These are phyloP conservation scores for Penicillium steckii DNA, from an alignment of 495 filamentous ascomycete genomes.

Conservation along the genomic window DNA sequence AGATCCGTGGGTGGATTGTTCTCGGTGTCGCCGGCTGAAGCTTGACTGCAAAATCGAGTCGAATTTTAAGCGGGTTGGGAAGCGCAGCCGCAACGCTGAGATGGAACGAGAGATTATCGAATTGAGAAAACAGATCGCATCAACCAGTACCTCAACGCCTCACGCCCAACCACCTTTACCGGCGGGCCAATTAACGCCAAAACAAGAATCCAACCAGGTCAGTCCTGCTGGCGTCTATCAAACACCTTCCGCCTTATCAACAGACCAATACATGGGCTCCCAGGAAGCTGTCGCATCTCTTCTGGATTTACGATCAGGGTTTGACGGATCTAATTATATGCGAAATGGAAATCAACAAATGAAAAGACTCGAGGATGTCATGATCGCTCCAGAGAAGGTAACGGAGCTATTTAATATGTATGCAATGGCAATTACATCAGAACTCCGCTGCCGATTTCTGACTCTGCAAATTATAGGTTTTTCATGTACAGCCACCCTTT, in stretches of 20 bases:
- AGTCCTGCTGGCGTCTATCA: conserved; percentile 43
- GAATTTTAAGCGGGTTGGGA: conserved; percentile 90
- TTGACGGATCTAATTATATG: conserved; percentile 47
- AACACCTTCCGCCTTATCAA: conserved; percentile 42
- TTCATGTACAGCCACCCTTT: conserved; percentile 84
- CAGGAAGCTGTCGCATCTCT: conserved; percentile 83
- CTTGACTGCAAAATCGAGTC: conserved; percentile 91
- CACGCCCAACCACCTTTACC: conserved; percentile 48
- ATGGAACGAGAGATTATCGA: conserved; percentile 73
- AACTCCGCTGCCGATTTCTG: conserved; percentile 3
- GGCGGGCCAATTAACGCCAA: conserved; percentile 51
- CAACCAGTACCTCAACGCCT: conserved; percentile 33
- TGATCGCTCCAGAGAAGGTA: conserved; percentile 69
- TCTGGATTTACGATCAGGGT: conserved; percentile 65
- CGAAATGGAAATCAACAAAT: conserved; percentile 44
- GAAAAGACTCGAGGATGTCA: conserved; percentile 68
- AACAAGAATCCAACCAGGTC: conserved; percentile 49
- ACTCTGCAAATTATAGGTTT: conserved; percentile 42
- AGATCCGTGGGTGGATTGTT: conserved; percentile 78
- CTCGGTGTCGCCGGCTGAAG: conserved; percentile 78
- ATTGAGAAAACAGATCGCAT: conserved; percentile 64
- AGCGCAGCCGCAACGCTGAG: conserved; percentile 86
- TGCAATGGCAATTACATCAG: not conserved
- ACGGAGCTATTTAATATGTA: conserved; percentile 74
- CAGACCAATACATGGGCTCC: conserved; percentile 70